phyloP scores from a whole-genome alignment of 1,284 basidiomycete species.

The Mycosarcoma mackinlayi region DNA sequence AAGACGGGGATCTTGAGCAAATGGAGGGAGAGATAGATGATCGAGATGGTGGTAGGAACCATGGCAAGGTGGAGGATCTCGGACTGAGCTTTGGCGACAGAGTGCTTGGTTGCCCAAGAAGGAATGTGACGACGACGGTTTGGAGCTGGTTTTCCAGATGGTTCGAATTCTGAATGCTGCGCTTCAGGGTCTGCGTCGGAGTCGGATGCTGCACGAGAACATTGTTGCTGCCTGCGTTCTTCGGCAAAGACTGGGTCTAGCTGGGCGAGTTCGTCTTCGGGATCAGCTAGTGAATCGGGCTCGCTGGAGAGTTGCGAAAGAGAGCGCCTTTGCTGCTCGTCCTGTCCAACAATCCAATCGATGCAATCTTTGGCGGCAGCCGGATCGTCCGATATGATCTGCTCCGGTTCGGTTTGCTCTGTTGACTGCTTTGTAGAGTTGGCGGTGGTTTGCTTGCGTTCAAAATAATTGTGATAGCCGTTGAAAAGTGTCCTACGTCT shows the following conservation, averaged over 20 bases:
- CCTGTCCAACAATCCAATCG: constrained; percentile 39
- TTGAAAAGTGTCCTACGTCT: constrained; percentile 38
- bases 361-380: constrained; percentile 32
- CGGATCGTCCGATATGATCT: constrained; percentile 27
- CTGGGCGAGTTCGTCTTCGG: constrained; percentile 41
- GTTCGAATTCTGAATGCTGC: neutral
- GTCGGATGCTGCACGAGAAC: constrained; percentile 9
- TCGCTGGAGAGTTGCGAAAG: constrained; percentile 29
- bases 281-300: constrained; percentile 29
- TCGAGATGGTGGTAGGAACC: constrained; percentile 43
- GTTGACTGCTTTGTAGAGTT: neutral
- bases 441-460: constrained; percentile 10
- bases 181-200: neutral
- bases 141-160: neutral
- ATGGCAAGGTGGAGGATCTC: constrained; percentile 34
- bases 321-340: constrained; percentile 11
- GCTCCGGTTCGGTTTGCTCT: constrained; percentile 10
- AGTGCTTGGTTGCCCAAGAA: constrained; percentile 27
- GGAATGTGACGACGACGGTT: constrained; percentile 22
- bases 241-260: constrained; percentile 50
- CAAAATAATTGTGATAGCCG: constrained; percentile 19
- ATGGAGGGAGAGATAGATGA: constrained; percentile 56
- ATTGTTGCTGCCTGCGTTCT: constrained; percentile 26
- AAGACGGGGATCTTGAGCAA: constrained; percentile 53
- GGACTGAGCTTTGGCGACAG: constrained; percentile 24